Evolutionary conservation across 31 red algal species (phyloP).

Genomic region (Odonthalia washingtoniensis): DNA sequence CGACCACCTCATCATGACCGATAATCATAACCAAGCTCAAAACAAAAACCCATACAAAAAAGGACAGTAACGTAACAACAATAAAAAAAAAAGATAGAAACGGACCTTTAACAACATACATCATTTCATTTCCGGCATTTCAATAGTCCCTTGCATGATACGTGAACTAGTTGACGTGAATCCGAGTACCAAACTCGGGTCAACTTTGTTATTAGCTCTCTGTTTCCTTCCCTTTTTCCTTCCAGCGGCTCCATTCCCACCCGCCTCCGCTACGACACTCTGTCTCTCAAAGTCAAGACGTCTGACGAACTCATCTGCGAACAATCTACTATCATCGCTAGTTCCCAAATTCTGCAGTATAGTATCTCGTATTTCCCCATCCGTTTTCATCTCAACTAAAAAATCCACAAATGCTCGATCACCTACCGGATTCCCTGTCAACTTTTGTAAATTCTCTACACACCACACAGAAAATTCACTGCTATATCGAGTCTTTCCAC

Average conservation of each 20-base stretch:
- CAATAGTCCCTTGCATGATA: constrained; percentile 82
- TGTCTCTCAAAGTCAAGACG: constrained; percentile 71
- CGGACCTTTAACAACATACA: too few relatives aligned
- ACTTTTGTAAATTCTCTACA: constrained; percentile 58
- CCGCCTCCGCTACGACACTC: constrained; percentile 62
- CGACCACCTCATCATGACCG: too few relatives aligned
- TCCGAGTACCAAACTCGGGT: constrained; percentile 73
- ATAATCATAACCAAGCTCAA: too few relatives aligned
- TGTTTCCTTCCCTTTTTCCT: constrained; percentile 65
- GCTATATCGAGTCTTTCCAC: constrained; percentile 27
- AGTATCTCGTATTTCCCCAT: constrained; percentile 70
- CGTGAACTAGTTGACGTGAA: constrained; percentile 78
- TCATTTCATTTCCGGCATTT: constrained; percentile 83
- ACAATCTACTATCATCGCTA: constrained; percentile 58
- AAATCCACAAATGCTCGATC: constrained; percentile 65
- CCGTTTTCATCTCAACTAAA: constrained; percentile 57
- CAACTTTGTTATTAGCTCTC: constrained; percentile 56
- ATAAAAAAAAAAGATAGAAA: too few relatives aligned
- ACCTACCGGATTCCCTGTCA: constrained; percentile 62
- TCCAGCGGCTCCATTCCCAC: constrained; percentile 50
- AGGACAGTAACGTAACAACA: too few relatives aligned
- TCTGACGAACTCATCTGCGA: constrained; percentile 81
- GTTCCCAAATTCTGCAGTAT: constrained; percentile 70
- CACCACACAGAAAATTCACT: constrained; percentile 80
- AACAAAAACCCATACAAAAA: too few relatives aligned